Base-by-base conservation (phyloP, 192 early-diverging fungal genomes). In the Coemansia sp. region DNA sequence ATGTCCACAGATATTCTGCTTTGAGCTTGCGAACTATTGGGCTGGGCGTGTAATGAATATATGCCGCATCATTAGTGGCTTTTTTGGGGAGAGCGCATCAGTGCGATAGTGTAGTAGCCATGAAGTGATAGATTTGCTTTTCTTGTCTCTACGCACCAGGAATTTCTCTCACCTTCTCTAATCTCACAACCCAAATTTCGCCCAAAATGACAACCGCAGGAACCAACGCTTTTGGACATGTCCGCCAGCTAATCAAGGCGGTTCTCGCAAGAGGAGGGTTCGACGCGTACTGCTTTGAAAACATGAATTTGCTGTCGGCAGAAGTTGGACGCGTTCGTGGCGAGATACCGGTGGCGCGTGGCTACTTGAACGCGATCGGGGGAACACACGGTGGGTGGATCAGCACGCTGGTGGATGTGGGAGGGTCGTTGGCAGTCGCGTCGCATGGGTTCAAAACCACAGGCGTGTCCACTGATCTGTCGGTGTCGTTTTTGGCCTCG, bases 341-440 rank as follows among this genome's bases (percentile, higher is more conserved):
- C 34, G 60, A 65, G 47, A 57, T 71, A 15, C 57, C 53, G 15
- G 50, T 71, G 13, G 37, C 41, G 32, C 56, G 49, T 27, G 56
- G 48, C 8, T 51, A 68, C 21, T 35, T 64, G 21, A 79, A 79
- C 25, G 51, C 61, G 5, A 56, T 70, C 10, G 70, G 77, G 5
- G 58, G 65, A 36, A 72, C 77, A 3, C 77, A 79, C n/a, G 77
- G 77, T 32, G 77, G 77, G n/a, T 79, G 77, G 77, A 52, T 79
- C 13, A 69, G 70, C 17, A 70, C 66, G 22, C 46, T 79, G 22
- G 77, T 79, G 3, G 77, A 79, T 18, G 66, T 67, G 4, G 77
- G 70, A 18, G 77, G 77, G 10, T 79, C 77, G 33, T 53, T 79
- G 51, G 71, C 70, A 18, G 43, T 79, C 31, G 77, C 77, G 1